Base-by-base conservation (phyloP, 164 flowering plant species). In the grape (Vitis vinifera) region DNA sequence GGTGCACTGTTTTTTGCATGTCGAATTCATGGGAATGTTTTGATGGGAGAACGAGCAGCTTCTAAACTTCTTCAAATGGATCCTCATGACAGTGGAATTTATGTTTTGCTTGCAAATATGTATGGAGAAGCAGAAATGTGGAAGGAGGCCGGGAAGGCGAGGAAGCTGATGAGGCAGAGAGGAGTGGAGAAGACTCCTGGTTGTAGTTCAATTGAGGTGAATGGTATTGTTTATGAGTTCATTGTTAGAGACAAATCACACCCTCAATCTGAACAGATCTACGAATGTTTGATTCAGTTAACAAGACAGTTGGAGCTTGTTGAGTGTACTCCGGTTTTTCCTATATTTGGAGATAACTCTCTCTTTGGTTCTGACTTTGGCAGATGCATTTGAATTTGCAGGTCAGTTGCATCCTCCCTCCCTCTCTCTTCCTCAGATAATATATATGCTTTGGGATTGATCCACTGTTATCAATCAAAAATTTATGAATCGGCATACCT, bases 111-210 rank as follows among this genome's bases (percentile, higher is more conserved):
- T 6, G 86, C 91, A 6, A 81, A 72, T 71, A 87, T 91, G 91
- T 91, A 89, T 71, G 71, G 77, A 31, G 93, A 88, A 63, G 88
- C 90, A 63, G 73, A 81, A 19, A 86, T 81, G 93, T 81, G 83
- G 88, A 81, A 87, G 51, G 73, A 85, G 65, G 91, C 93, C 10
- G 23, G 75, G 67, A 83, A 83, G 63, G 88, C 80, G 37, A 84
- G 90, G 74, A 79, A 63, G 65, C 72, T 81, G 86, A 91, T 91
- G 97, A 76, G 61, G 59, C 82, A 81, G 47, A 85, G 81, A 73
- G 87, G 93, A 59, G 80, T 90, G 1, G 90, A 83, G 60, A 91
- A 89, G 77, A 86, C 78, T 49, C 94, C 92, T n/a, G 97, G 91
- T 62, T 91, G 92, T 70, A 91, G 97, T 73, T 79, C 85, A 30